phyloP scores from a whole-genome alignment of 257 asterid species.

The Nicotiana obtusifolia region DNA sequence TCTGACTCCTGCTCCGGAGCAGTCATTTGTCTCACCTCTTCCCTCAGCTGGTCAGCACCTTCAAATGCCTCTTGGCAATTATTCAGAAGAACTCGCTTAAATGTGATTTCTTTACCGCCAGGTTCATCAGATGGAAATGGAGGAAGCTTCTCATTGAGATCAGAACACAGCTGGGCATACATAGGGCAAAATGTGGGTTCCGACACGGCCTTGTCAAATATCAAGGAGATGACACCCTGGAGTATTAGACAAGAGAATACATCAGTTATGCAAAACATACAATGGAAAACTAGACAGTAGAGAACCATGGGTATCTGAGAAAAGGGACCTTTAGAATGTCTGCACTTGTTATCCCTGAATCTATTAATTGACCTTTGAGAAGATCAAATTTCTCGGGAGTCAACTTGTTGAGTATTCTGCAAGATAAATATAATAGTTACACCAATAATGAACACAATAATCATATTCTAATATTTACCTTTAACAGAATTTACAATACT shows the following conservation, averaged over 20 bases:
- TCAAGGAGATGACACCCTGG: conserved; percentile 16
- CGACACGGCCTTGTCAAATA: conserved; percentile 18
- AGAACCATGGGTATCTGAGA: neutral
- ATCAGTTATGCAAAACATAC: neutral
- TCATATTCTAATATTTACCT: neutral
- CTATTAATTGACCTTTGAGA: conserved; percentile 17
- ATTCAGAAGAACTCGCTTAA: conserved; percentile 73
- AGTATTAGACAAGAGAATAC: neutral
- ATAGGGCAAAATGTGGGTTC: conserved; percentile 20
- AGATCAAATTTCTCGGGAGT: conserved; percentile 26
- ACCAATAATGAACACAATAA: neutral
- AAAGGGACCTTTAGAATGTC: conserved; percentile 17
- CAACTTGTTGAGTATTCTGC: conserved; percentile 27
- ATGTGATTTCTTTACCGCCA: conserved; percentile 84
- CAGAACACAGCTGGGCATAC: conserved; percentile 55
- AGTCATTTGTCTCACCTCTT: conserved; percentile 76
- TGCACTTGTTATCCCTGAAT: conserved; percentile 20
- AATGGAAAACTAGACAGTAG: neutral
- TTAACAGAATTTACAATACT: neutral
- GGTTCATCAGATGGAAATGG: conserved; percentile 92
- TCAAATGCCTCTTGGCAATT: conserved; percentile 96
- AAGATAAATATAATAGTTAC: neutral
- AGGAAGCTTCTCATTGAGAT: conserved; percentile 79
- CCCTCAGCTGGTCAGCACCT: conserved; percentile 76
- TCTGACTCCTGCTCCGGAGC: conserved; percentile 80